phyloP scores from a whole-genome alignment of 1,139 yeast genomes.

The Pichia sp. region DNA sequence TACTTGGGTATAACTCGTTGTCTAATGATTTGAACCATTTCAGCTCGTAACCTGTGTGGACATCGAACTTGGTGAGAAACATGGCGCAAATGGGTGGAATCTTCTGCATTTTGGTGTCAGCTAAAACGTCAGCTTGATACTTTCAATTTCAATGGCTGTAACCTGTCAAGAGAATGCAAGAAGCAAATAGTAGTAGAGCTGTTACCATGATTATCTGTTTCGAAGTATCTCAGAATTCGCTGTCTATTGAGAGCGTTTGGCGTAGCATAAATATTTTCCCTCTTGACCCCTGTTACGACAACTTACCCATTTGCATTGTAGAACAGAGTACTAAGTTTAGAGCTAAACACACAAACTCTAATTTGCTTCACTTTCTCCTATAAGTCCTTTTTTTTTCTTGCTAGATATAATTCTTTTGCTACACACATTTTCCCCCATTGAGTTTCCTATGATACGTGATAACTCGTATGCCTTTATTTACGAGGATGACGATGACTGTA shows the following conservation, averaged over 20 bases:
- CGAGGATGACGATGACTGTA: slow-evolving; percentile 11
- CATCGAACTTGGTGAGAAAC: slow-evolving; percentile 62
- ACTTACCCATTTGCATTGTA: too few relatives aligned
- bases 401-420: background rate
- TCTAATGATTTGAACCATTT: slow-evolving; percentile 45
- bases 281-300: too few relatives aligned
- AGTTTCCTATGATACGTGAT: slow-evolving; percentile 3
- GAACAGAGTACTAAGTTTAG: too few relatives aligned
- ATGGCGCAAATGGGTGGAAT: slow-evolving; percentile 41
- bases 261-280: background rate
- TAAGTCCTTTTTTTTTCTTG: background rate
- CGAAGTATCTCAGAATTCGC: too few relatives aligned
- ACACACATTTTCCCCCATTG: background rate
- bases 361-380: background rate
- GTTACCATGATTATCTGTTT: background rate
- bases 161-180: background rate
- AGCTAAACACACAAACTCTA: too few relatives aligned
- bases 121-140: too few relatives aligned
- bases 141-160: too few relatives aligned
- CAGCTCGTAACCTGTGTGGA: slow-evolving; percentile 55
- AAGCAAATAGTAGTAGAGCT: too few relatives aligned
- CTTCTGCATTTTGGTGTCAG: background rate
- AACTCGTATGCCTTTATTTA: slow-evolving; percentile 5
- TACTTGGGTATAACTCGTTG: slow-evolving; percentile 28
- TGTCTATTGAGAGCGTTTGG: background rate